Evolutionary conservation across 352 stramenopile genomes (phyloP).

Genomic region (Globisporangium orthogonon): DNA sequence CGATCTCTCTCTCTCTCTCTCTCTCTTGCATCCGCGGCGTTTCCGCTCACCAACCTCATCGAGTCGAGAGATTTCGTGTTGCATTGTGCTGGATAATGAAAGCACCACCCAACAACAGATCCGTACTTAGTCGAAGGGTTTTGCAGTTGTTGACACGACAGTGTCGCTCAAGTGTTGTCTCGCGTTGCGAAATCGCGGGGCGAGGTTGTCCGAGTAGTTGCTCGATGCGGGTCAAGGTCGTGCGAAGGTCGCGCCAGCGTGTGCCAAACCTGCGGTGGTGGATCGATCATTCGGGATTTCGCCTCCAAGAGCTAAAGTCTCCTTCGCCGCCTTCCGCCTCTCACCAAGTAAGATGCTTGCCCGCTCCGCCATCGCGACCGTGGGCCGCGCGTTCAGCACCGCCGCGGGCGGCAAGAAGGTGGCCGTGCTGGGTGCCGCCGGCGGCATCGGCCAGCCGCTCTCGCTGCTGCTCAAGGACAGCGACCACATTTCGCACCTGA

Average conservation of each 20-base stretch:
- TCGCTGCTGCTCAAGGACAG: conserved; percentile 98
- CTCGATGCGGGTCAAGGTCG: background rate
- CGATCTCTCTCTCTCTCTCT: no score
- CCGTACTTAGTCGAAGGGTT: background rate
- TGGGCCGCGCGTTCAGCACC: conserved; percentile 47
- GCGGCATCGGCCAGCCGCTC: conserved; percentile 98
- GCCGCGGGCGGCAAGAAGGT: conserved; percentile 69
- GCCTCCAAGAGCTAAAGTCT: conserved; percentile 7
- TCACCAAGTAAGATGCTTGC: conserved; percentile 13
- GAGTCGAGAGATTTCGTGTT: no score
- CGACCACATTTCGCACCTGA: conserved; percentile 93
- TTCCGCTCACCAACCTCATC: no score
- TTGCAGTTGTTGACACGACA: background rate
- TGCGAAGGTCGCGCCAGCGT: conserved; percentile 6
- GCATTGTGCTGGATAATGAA: no score
- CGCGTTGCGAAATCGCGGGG: background rate
- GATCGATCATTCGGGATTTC: conserved; percentile 13
- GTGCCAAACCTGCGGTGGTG: conserved; percentile 1
- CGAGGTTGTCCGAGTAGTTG: background rate
- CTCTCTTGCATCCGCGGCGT: no score
- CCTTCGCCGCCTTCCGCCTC: background rate
- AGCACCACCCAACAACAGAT: no score
- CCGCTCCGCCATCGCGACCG: conserved; percentile 16
- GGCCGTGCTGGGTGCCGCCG: conserved; percentile 89
- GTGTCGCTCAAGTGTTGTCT: background rate